These are phyloP conservation scores for Erythrobasidium hasegawianum DNA, from an alignment of 1,284 basidiomycete species.

Conservation along the genomic window DNA sequence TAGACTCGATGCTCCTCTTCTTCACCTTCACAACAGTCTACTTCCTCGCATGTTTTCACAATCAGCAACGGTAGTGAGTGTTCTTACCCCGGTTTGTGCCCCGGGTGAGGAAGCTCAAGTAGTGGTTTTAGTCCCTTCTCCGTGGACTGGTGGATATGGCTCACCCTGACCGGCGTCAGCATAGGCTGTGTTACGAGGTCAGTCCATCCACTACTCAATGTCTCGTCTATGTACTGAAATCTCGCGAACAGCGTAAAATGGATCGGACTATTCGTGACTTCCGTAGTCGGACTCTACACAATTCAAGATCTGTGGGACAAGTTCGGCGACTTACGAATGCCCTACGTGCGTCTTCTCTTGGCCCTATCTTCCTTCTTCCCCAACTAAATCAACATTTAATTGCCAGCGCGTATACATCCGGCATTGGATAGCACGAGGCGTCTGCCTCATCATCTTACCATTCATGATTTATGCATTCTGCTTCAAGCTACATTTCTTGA, in stretches of 20 bases:
- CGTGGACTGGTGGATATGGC: constrained; percentile 95
- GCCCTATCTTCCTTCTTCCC: background rate
- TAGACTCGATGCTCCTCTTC: constrained; percentile 96
- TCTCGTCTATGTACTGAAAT: background rate
- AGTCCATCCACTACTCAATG: constrained; percentile 30
- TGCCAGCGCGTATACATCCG: constrained; percentile 74
- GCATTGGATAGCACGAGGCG: constrained; percentile 85
- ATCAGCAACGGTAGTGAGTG: constrained; percentile 81
- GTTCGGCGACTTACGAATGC: constrained; percentile 92
- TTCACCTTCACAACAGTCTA: constrained; percentile 97
- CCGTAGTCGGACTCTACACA: constrained; percentile 90
- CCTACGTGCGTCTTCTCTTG: constrained; percentile 67
- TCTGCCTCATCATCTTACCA: constrained; percentile 83
- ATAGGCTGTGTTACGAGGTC: constrained; percentile 93
- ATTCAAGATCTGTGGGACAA: constrained; percentile 98
- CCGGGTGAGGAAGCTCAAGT: too few species aligned
- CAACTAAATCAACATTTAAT: too few species aligned
- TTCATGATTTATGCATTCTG: constrained; percentile 85
- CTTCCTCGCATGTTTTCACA: constrained; percentile 92
- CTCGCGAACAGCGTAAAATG: constrained; percentile 72
- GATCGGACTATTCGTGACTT: constrained; percentile 92
- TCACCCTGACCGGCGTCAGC: constrained; percentile 80
- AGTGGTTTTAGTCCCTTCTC: constrained; percentile 67
- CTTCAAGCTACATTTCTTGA: constrained; percentile 94
- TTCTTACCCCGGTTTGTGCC: background rate